Evolutionary conservation across 2,329 filamentous ascomycete genomes (phyloP).

Genomic region (Thelonectria discophora): DNA sequence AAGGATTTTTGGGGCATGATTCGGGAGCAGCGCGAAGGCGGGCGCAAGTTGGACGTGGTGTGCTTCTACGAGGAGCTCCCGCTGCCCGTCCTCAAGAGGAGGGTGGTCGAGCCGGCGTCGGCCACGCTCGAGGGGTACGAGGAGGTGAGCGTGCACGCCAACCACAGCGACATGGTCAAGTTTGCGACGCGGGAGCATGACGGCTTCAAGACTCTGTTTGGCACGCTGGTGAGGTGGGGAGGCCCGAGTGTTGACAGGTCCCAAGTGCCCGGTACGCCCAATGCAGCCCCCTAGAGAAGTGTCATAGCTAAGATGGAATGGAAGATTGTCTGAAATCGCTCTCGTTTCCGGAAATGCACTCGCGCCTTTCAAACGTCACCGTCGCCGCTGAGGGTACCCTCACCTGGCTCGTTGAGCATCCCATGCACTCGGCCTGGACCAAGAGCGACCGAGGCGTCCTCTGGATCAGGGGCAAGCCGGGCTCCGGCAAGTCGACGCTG

Average conservation of each 20-base stretch:
- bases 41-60: constrained; percentile 37
- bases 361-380: no score
- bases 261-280: no score
- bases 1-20: constrained; percentile 43
- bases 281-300: no score
- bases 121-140: constrained; percentile 44
- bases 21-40: constrained; percentile 26
- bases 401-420: no score
- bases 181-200: constrained; percentile 42
- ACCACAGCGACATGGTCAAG: constrained; percentile 48
- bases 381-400: no score
- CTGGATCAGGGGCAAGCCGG: not conserved
- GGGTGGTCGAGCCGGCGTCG: constrained; percentile 43
- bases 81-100: constrained; percentile 32
- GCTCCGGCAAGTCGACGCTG: not conserved
- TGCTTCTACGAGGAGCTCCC: constrained; percentile 51
- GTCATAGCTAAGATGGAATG: not conserved
- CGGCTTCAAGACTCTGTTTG: constrained; percentile 42
- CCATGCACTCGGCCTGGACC: not conserved
- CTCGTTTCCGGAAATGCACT: no score
- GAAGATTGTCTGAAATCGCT: not conserved
- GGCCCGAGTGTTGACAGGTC: not conserved
- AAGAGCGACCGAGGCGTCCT: not conserved
- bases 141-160: constrained; percentile 41
- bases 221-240: constrained; percentile 27